Conservation (phyloP, 1,284 basidiomycete genomes). For the Macrocystidia cucumis region DNA sequence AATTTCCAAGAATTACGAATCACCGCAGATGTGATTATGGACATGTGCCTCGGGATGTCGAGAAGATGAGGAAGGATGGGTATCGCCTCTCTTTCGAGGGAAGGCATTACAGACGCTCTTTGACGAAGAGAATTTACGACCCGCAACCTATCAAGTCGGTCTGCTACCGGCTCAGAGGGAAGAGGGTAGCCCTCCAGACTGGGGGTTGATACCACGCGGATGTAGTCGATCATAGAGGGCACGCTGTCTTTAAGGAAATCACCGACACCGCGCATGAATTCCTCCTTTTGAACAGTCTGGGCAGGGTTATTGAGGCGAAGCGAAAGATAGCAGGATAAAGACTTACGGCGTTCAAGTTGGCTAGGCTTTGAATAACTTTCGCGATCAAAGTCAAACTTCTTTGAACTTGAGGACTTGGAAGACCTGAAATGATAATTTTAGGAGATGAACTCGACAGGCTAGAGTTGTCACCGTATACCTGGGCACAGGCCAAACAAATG, state of each 20-base stretch:
- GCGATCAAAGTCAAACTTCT: constrained; percentile 72
- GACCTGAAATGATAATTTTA: constrained; percentile 43
- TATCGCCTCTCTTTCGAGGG: constrained; percentile 60
- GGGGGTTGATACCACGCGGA: constrained; percentile 60
- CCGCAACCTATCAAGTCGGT: constrained; percentile 43
- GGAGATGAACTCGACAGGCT: constrained; percentile 3
- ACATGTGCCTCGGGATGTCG: constrained; percentile 67
- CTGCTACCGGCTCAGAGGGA: constrained; percentile 21
- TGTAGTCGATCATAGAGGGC: constrained; percentile 68
- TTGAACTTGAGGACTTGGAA: constrained; percentile 56
- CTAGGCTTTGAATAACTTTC: constrained; percentile 74
- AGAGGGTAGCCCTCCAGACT: constrained; percentile 23
- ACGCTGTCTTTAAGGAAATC: constrained; percentile 54
- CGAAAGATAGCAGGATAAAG: background rate
- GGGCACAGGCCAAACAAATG: constrained; percentile 69
- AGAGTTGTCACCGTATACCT: constrained; percentile 29
- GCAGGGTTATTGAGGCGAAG: constrained; percentile 2
- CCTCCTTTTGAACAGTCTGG: constrained; percentile 61
- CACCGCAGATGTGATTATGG: constrained; percentile 65
- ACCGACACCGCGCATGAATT: constrained; percentile 65
- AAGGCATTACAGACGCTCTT: constrained; percentile 41
- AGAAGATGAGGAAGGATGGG: constrained; percentile 61
- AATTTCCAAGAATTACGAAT: constrained; percentile 47
- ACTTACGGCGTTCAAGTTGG: constrained; percentile 68
- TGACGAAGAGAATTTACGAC: constrained; percentile 49